Evolutionary conservation across 2,329 filamentous ascomycete genomes (phyloP).

Genomic region (Pseudodiploospora longispora): DNA sequence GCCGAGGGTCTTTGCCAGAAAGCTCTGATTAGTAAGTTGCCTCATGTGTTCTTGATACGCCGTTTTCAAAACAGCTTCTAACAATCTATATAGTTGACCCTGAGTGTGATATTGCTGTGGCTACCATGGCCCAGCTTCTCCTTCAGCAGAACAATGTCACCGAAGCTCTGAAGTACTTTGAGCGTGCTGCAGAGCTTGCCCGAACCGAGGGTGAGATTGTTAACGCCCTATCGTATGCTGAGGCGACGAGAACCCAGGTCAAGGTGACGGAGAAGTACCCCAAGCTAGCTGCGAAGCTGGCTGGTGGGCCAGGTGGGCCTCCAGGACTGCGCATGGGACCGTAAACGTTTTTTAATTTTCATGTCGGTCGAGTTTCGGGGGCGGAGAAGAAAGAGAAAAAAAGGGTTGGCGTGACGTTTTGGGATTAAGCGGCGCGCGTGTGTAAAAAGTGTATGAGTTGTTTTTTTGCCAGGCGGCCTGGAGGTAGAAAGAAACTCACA

Average conservation of each 20-base stretch:
- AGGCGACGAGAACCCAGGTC: slow-evolving; percentile 92
- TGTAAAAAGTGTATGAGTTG: slow-evolving; percentile 4
- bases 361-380: background rate
- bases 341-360: slow-evolving; percentile 10
- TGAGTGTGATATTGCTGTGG: slow-evolving; percentile 96
- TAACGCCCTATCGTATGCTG: slow-evolving; percentile 92
- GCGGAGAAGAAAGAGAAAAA: too few relatives aligned
- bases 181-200: slow-evolving; percentile 88
- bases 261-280: slow-evolving; percentile 86
- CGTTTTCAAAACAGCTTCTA: slow-evolving; percentile 18
- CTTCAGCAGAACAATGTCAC: slow-evolving; percentile 96
- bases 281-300: slow-evolving; percentile 64
- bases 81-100: slow-evolving; percentile 66
- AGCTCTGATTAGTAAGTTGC: slow-evolving; percentile 79
- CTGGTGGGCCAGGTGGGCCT: slow-evolving; percentile 25
- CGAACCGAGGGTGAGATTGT: slow-evolving; percentile 93
- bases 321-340: slow-evolving; percentile 29
- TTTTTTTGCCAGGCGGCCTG: slow-evolving; percentile 1
- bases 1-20: slow-evolving; percentile 96
- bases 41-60: slow-evolving; percentile 3
- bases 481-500: background rate
- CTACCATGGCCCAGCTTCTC: slow-evolving; percentile 95
- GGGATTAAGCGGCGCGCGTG: background rate
- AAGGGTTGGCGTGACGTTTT: too few relatives aligned
- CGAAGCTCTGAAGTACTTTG: slow-evolving; percentile 92